Evolutionary conservation across 2,329 filamentous ascomycete genomes (phyloP).

Genomic region (Curvularia eragrostidis): DNA sequence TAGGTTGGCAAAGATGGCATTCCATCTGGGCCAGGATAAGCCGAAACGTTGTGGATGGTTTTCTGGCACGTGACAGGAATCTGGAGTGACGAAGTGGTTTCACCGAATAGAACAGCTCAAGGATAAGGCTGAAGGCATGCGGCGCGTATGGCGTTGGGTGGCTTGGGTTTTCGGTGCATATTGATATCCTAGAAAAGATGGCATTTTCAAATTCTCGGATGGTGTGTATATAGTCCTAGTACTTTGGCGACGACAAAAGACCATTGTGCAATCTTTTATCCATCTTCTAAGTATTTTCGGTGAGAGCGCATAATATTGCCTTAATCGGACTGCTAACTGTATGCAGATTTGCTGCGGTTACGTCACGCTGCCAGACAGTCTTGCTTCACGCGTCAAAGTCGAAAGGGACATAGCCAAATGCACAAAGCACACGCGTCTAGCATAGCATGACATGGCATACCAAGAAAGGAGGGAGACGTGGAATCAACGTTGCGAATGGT

Average conservation of each 20-base stretch:
- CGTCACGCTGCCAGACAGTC: not conserved
- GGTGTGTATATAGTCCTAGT: slow-evolving; percentile 13
- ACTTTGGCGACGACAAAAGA: not conserved
- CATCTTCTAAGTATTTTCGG: not conserved
- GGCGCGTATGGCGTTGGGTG: slow-evolving; percentile 17
- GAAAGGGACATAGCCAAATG: not conserved
- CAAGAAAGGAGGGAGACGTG: not conserved
- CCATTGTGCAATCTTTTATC: not conserved
- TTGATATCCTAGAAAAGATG: slow-evolving; percentile 20
- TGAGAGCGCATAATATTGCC: not conserved
- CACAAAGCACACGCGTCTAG: slow-evolving; percentile 2
- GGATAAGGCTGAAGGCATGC: slow-evolving; percentile 2
- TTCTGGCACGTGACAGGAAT: not conserved
- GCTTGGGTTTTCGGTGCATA: slow-evolving; percentile 7
- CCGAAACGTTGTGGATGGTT: not conserved
- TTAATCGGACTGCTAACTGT: not conserved
- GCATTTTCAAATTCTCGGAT: slow-evolving; percentile 4
- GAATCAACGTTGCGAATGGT: not conserved
- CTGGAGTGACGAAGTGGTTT: not conserved
- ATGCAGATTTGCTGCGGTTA: not conserved
- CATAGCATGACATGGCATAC: not conserved
- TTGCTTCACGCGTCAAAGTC: not conserved
- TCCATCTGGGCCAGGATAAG: not conserved
- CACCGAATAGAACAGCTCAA: not conserved
- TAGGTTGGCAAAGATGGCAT: slow-evolving; percentile 8